phyloP scores from a whole-genome alignment of 495 filamentous ascomycete species.

The Chaetomidium leptoderma region DNA sequence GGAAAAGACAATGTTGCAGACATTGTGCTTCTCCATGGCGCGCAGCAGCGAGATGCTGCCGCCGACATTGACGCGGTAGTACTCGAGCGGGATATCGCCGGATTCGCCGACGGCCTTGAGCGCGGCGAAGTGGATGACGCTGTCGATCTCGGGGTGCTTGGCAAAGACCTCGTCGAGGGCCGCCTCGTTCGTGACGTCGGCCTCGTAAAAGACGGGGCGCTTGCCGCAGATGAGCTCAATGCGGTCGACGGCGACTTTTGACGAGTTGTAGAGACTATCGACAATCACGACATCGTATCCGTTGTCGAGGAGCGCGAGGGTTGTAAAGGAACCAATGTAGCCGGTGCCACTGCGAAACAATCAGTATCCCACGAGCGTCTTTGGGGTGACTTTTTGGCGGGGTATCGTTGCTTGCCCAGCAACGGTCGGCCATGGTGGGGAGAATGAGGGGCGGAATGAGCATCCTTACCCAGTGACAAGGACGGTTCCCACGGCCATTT shows the following conservation, averaged over 20 bases:
- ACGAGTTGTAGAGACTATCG: conserved; percentile 96
- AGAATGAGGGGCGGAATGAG: conserved; percentile 10
- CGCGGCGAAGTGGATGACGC: conserved; percentile 96
- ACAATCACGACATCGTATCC: conserved; percentile 94
- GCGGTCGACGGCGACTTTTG: conserved; percentile 78
- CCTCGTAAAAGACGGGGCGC: conserved; percentile 76
- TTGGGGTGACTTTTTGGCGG: conserved; percentile 8
- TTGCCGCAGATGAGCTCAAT: conserved; percentile 91
- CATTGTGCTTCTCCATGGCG: conserved; percentile 82
- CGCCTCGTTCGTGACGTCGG: conserved; percentile 81
- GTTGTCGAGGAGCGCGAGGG: conserved; percentile 83
- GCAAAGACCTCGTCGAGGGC: conserved; percentile 83
- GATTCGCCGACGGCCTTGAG: conserved; percentile 98
- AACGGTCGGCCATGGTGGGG: conserved; percentile 7
- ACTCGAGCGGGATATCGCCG: conserved; percentile 90
- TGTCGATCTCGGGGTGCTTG: conserved; percentile 89
- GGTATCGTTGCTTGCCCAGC: conserved; percentile 6
- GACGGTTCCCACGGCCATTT: conserved; percentile 76
- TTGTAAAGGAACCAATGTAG: conserved; percentile 98
- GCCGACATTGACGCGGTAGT: conserved; percentile 94
- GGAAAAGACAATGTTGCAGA: conserved; percentile 96
- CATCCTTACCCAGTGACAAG: conserved; percentile 78
- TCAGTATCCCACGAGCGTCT: conserved; percentile 17
- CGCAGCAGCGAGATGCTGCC: conserved; percentile 85
- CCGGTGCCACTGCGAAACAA: conserved; percentile 71